A percentile compares a stretch with the other conserved stretches of the same genome.
phyloP scores from a whole-genome alignment of 2,329 filamentous ascomycete genomes.

The Venturia oleaginea region DNA sequence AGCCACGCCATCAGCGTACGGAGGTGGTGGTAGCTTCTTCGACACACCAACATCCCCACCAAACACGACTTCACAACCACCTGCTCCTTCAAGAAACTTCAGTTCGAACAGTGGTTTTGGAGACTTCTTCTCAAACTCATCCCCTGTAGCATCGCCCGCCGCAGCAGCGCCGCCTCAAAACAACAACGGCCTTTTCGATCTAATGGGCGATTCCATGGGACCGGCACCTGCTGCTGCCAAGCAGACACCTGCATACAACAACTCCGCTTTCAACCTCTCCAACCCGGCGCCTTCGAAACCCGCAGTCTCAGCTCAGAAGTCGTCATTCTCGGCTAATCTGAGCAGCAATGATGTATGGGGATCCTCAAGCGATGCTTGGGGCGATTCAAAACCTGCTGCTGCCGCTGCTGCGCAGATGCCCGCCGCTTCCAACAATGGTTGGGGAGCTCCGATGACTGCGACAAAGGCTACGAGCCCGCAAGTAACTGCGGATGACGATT shows the following conservation, averaged over 20 bases:
- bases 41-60: constrained; percentile 54
- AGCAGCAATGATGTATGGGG: constrained; percentile 81
- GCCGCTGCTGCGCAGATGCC: constrained; percentile 27
- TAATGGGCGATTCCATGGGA: constrained; percentile 44
- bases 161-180: constrained; percentile 35
- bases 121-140: constrained; percentile 59
- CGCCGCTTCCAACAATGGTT: constrained; percentile 48
- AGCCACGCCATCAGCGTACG: constrained; percentile 38
- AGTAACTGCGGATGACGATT: constrained; percentile 70
- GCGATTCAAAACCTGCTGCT: constrained; percentile 31
- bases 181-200: constrained; percentile 73
- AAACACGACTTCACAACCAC: constrained; percentile 29
- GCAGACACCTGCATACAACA: constrained; percentile 31
- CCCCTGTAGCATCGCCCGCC: constrained; percentile 31
- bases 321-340: constrained; percentile 40
- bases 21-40: constrained; percentile 74
- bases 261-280: constrained; percentile 78
- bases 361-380: constrained; percentile 48
- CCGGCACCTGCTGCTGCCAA: constrained; percentile 23
- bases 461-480: neutral
- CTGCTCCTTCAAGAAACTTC: constrained; percentile 44
- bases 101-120: constrained; percentile 47
- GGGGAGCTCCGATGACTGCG: constrained; percentile 52
- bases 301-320: constrained; percentile 22
- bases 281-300: constrained; percentile 30